Conservation (phyloP, 257 asterid species). For the Cynanchum wilfordii region DNA sequence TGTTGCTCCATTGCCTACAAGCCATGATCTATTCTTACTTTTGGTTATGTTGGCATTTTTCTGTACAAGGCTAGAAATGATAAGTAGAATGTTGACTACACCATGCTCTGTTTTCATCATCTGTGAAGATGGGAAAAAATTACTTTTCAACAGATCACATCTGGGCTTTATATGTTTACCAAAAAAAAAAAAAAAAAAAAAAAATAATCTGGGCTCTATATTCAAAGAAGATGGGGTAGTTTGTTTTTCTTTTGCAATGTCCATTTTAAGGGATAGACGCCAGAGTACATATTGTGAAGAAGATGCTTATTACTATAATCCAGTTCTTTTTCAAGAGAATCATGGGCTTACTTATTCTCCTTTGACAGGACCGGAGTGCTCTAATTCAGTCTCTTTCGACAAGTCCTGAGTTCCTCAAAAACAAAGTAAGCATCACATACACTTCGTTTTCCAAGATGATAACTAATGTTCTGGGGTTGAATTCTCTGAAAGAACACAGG, state of each 20-base stretch:
- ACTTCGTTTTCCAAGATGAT: neutral
- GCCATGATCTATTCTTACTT: neutral
- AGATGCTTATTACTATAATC: neutral
- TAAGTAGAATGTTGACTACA: neutral
- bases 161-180: neutral
- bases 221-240: neutral
- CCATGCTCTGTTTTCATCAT: neutral
- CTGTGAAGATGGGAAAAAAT: neutral
- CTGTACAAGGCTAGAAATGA: neutral
- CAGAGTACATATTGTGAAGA: neutral
- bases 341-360: constrained; percentile 8
- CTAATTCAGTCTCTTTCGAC: constrained; percentile 87
- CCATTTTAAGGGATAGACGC: neutral
- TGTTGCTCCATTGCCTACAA: neutral
- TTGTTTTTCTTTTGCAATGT: neutral
- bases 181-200: too few species aligned
- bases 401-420: constrained; percentile 82
- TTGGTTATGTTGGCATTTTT: neutral
- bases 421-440: constrained; percentile 44
- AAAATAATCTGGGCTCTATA: neutral
- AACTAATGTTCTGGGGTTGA: neutral
- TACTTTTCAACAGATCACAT: neutral
- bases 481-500: neutral
- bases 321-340: neutral
- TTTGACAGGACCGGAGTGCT: constrained; percentile 71